phyloP scores from a whole-genome alignment of 202 grass and related monocot species.

The Zoysia matrella region DNA sequence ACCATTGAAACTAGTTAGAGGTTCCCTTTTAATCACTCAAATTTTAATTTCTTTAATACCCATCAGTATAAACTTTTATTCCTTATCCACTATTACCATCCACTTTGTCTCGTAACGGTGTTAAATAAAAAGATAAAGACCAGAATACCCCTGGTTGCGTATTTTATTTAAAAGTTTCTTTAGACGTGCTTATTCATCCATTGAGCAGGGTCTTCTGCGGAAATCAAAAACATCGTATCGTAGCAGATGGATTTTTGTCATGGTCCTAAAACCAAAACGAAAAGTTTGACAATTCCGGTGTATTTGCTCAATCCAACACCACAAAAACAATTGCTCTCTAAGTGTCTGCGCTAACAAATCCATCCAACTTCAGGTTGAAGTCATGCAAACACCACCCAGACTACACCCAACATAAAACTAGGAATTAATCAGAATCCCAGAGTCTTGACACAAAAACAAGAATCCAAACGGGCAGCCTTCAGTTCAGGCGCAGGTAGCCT shows the following conservation, averaged over 20 bases:
- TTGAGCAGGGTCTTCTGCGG: no score
- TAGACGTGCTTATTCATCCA: no score
- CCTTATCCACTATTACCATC: no score
- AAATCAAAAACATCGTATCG: no score
- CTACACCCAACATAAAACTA: constrained; percentile 38
- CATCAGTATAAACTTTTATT: no score
- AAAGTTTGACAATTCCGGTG: constrained; percentile 11
- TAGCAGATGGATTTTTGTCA: no score
- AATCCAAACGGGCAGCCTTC: background rate
- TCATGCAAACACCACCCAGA: constrained; percentile 16
- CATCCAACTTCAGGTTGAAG: constrained; percentile 26
- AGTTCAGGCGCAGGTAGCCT: constrained; percentile 43
- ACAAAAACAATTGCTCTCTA: constrained; percentile 15
- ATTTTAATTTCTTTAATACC: background rate
- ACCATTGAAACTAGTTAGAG: no score
- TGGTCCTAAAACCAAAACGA: constrained; percentile 3
- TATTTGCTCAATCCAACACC: background rate
- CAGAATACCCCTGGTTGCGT: no score
- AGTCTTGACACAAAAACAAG: background rate
- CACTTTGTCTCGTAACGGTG: no score
- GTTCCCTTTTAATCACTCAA: no score
- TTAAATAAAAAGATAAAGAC: no score
- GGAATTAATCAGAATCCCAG: background rate
- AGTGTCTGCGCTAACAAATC: constrained; percentile 6
- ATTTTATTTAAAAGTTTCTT: no score